Base-by-base conservation (phyloP, 176 grass and related monocot species). In the Zoysia pacifica region DNA sequence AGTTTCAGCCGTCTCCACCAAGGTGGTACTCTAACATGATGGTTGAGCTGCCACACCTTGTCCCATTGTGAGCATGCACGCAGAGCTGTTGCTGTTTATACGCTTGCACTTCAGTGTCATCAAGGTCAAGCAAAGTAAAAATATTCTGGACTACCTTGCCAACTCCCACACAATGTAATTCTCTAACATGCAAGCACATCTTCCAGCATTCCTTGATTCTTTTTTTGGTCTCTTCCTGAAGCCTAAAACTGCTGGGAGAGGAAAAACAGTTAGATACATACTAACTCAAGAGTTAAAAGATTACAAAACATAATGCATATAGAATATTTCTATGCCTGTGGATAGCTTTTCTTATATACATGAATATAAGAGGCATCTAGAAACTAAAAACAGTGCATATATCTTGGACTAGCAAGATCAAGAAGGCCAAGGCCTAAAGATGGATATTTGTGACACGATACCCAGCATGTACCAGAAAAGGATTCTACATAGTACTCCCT, bases 131-230 rank as follows among this genome's bases (percentile, higher is more conserved):
- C 40, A 68, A 81, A 79, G 73, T 11, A 38, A 35, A 65, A 50
- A 56, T 50, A 72, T 54, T 36, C 13, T 69, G 44, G 51, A 65
- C 75, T 83, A 85, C 50, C 50, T 36, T 59, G 48, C 45, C 76
- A 79, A 69, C 78, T 54, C 36, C 40, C 73, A 83, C 53, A 69
- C 43, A 89, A 67, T 81, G 62, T 72, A 75, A 47, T 48, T 81
- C 78, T 81, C 68, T 94, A 75, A 49, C 86, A 87, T 81, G 45
- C 56, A 87, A 87, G 78, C 90, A 94, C 90, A 98, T 98, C 58
- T 93, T 98, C 88, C 84, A 77, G 86, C 92, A 98, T 98, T 90
- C 84, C 92, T 85, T 89, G 62, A 60, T 75, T 48, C 67, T 91
- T 86, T 87, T 71, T 10, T 62, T 28, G 28, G 59, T 44, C 76